phyloP scores from a whole-genome alignment of 2,329 filamentous ascomycete species.

The Xylariaceae sp. region DNA sequence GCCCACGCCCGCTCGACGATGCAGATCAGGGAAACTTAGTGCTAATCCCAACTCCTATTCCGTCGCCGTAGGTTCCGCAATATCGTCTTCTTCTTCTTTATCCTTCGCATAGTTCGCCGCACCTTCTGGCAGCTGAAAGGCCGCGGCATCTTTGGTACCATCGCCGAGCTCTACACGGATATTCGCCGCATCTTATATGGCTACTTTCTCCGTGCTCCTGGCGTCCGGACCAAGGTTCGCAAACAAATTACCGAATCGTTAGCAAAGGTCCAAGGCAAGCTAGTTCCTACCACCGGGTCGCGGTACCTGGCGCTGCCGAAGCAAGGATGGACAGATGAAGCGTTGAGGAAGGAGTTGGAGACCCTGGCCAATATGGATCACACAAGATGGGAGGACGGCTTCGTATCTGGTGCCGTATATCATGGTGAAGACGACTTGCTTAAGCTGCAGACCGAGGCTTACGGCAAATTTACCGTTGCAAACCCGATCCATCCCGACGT shows the following conservation, averaged over 20 bases:
- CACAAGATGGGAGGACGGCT: slow-evolving; percentile 93
- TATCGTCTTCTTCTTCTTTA: slow-evolving; percentile 80
- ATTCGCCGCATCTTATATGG: slow-evolving; percentile 72
- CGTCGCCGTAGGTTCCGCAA: slow-evolving; percentile 62
- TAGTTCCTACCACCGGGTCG: slow-evolving; percentile 67
- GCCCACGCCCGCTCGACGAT: not conserved
- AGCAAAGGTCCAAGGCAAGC: slow-evolving; percentile 73
- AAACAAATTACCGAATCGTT: slow-evolving; percentile 77
- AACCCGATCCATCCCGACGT: slow-evolving; percentile 98
- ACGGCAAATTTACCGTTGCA: slow-evolving; percentile 86
- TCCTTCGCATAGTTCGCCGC: slow-evolving; percentile 76
- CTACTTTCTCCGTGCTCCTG: slow-evolving; percentile 78
- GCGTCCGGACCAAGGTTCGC: slow-evolving; percentile 79
- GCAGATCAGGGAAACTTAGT: not conserved
- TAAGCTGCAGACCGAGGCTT: slow-evolving; percentile 84
- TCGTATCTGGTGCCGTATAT: slow-evolving; percentile 91
- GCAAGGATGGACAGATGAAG: slow-evolving; percentile 75
- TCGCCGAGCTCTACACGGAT: slow-evolving; percentile 67
- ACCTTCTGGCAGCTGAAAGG: slow-evolving; percentile 80
- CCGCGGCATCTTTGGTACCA: slow-evolving; percentile 75
- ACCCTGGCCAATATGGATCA: slow-evolving; percentile 82
- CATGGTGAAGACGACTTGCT: slow-evolving; percentile 81
- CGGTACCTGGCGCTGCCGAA: slow-evolving; percentile 73
- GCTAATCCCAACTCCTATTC: slow-evolving; percentile 6
- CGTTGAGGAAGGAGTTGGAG: slow-evolving; percentile 72